phyloP scores from a whole-genome alignment of 2,329 filamentous ascomycete genomes.

The Fusarium subglutinans region DNA sequence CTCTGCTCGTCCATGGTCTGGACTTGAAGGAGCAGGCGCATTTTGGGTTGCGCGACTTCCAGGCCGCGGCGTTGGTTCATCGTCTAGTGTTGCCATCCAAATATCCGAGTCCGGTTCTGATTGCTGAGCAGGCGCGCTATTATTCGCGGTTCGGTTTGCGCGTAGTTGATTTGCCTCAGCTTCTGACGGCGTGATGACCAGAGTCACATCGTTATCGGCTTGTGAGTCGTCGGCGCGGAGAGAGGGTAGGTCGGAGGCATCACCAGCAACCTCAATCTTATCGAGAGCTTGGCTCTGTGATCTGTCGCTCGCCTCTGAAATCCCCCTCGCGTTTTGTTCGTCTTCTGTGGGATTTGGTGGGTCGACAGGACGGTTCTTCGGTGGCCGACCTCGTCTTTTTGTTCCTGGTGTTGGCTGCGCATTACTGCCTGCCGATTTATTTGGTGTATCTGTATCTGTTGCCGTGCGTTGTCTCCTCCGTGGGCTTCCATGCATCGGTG shows the following conservation, averaged over 20 bases:
- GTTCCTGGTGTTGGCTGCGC: slow-evolving; percentile 47
- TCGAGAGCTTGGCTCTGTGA: slow-evolving; percentile 41
- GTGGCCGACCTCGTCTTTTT: slow-evolving; percentile 44
- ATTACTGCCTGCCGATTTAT: slow-evolving; percentile 30
- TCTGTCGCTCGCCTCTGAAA: slow-evolving; percentile 23
- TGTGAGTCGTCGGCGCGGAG: slow-evolving; percentile 41
- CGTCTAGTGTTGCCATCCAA: slow-evolving; percentile 56
- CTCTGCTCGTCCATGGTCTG: slow-evolving; percentile 17
- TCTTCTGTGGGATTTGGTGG: slow-evolving; percentile 40
- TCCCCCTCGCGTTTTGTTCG: slow-evolving; percentile 20
- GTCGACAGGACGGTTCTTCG: slow-evolving; percentile 42
- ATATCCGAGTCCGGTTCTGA: slow-evolving; percentile 52
- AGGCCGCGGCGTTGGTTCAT: slow-evolving; percentile 50
- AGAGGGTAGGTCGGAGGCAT: slow-evolving; percentile 26
- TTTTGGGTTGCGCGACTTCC: slow-evolving; percentile 23
- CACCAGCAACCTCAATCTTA: slow-evolving; percentile 39
- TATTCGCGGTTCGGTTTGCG: slow-evolving; percentile 8
- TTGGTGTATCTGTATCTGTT: slow-evolving; percentile 43
- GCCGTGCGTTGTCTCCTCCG: slow-evolving; percentile 47
- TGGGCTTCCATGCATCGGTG: slow-evolving; percentile 52
- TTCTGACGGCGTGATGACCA: slow-evolving; percentile 40
- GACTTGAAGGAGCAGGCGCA: slow-evolving; percentile 15
- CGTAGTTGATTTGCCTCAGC: slow-evolving; percentile 11
- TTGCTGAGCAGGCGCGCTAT: slow-evolving; percentile 38
- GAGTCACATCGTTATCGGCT: slow-evolving; percentile 42